A percentile compares a stretch with the other conserved stretches of the same genome.
These are phyloP conservation scores for Pythium folliculosum DNA, from an alignment of 352 stramenopile species.

Conservation along the genomic window DNA sequence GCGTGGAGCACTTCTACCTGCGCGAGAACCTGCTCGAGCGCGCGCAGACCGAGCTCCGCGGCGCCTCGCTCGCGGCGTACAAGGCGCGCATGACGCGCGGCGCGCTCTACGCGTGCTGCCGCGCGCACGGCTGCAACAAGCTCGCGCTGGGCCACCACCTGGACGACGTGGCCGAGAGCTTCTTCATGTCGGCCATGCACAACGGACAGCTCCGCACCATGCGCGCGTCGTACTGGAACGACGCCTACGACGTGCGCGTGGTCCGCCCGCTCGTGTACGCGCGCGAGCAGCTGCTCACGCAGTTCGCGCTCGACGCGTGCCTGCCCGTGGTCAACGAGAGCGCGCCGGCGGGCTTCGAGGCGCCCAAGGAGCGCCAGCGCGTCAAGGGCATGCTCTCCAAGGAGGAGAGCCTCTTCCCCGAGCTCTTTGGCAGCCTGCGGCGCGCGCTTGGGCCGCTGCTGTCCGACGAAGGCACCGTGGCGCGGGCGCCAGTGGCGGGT, in stretches of 20 bases:
- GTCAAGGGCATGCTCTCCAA: conserved; percentile 93
- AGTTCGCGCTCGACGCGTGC: conserved; percentile 57
- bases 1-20: conserved; percentile 92
- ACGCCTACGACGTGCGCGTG: conserved; percentile 89
- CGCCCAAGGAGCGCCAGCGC: conserved; percentile 92
- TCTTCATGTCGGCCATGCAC: conserved; percentile 95
- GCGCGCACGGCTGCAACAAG: conserved; percentile 37
- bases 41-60: conserved; percentile 66
- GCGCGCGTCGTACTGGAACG: conserved; percentile 95
- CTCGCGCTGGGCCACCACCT: conserved; percentile 89
- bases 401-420: conserved; percentile 89
- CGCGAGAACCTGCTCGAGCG: conserved; percentile 81
- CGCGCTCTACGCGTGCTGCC: conserved; percentile 32
- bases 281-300: conserved; percentile 88
- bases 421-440: conserved; percentile 48
- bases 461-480: conserved; percentile 33
- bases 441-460: conserved; percentile 55
- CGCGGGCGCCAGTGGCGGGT: background rate
- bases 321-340: conserved; percentile 97
- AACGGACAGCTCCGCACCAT: conserved; percentile 83
- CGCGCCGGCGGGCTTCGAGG: conserved; percentile 95
- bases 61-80: conserved; percentile 89
- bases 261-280: conserved; percentile 94
- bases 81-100: conserved; percentile 95
- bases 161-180: conserved; percentile 95